phyloP scores from a whole-genome alignment of 208 protist species.

The Naegleria gruberi region DNA sequence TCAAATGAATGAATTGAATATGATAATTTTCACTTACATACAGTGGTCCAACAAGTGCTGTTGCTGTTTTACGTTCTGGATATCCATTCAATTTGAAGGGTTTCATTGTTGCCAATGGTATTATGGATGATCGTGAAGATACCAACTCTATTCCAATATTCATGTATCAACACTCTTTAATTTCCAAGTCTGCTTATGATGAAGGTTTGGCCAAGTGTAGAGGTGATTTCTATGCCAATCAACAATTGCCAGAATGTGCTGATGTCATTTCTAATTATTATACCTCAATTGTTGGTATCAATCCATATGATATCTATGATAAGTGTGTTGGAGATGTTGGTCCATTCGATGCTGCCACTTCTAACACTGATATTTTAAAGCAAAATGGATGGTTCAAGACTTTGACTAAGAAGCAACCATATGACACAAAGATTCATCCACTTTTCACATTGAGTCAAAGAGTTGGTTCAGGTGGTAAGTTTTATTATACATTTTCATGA shows the following conservation, averaged over 20 bases:
- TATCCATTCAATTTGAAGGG: conserved; percentile 29
- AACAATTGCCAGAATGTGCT: not conserved
- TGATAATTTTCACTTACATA: too few relatives aligned
- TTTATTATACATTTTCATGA: too few relatives aligned
- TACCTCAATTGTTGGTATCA: not conserved
- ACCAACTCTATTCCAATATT: not conserved
- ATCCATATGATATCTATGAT: not conserved
- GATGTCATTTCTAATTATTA: not conserved
- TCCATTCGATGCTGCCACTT: not conserved
- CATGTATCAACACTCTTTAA: not conserved
- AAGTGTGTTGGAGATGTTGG: not conserved
- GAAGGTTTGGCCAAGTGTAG: not conserved
- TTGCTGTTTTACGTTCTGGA: not conserved
- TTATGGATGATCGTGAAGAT: not conserved
- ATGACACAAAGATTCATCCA: not conserved
- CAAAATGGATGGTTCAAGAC: not conserved
- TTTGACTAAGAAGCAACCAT: not conserved
- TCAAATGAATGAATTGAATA: too few relatives aligned
- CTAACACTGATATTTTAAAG: not conserved
- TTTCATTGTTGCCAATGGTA: conserved; percentile 5
- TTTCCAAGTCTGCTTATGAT: not conserved
- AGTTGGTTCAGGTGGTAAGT: not conserved
- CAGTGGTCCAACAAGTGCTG: not conserved
- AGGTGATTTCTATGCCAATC: conserved; percentile 5
- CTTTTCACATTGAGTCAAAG: not conserved